Conservation (phyloP, 2,329 filamentous ascomycete species). For the Cercospora zeae-maydis region DNA sequence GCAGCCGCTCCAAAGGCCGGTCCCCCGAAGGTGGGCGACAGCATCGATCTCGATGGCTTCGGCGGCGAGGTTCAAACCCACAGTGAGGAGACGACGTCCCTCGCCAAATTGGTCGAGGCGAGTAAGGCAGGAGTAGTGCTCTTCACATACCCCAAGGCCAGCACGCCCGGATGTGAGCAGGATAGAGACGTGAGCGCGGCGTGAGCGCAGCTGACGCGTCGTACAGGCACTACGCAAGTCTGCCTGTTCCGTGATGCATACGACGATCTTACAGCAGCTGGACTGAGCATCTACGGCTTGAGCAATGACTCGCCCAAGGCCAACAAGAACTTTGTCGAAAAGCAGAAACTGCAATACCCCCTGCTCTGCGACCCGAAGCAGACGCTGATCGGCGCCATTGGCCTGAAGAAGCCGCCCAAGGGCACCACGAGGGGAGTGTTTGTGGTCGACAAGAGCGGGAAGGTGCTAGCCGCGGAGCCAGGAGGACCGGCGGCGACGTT, state of each 20-base stretch:
- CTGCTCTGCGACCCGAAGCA: conserved; percentile 78
- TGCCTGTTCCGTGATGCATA: conserved; percentile 91
- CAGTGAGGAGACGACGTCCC: conserved; percentile 72
- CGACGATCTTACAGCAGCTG: conserved; percentile 68
- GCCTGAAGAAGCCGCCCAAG: conserved; percentile 79
- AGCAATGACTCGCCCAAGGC: conserved; percentile 83
- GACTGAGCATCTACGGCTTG: conserved; percentile 84
- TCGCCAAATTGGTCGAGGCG: conserved; percentile 75
- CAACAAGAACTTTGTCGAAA: conserved; percentile 88
- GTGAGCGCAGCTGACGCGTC: conserved; percentile 1
- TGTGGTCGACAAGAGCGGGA: conserved; percentile 64
- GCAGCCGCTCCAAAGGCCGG: conserved; percentile 16
- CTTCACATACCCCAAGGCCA: conserved; percentile 94
- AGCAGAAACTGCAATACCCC: conserved; percentile 83
- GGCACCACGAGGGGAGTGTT: conserved; percentile 85
- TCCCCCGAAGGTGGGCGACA: conserved; percentile 46
- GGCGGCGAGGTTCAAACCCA: conserved; percentile 76
- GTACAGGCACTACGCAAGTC: conserved; percentile 80
- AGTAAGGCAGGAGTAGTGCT: conserved; percentile 84
- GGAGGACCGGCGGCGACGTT: conserved; percentile 77
- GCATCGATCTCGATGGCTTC: conserved; percentile 53
- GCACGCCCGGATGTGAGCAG: conserved; percentile 83
- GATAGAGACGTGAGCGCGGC: neutral
- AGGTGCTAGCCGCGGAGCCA: conserved; percentile 69
- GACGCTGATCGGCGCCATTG: conserved; percentile 77